phyloP scores from a whole-genome alignment of 2,329 filamentous ascomycete species.

The Xylariomycetidae sp. region DNA sequence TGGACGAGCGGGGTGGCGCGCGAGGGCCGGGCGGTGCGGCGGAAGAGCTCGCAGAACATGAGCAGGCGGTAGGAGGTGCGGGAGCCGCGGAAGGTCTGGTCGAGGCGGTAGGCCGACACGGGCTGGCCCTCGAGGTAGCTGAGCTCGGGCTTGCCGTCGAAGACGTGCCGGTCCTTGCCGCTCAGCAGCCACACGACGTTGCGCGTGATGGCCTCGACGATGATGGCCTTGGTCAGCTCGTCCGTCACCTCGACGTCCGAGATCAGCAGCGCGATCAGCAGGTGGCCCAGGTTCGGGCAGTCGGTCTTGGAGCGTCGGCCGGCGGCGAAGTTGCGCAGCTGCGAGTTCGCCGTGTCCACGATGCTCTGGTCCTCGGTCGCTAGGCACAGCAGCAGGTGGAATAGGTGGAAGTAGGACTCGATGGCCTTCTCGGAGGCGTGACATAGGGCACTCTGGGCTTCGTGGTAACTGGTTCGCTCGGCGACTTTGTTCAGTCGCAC shows the following conservation, averaged over 20 bases:
- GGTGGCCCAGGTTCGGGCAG: slow-evolving; percentile 42
- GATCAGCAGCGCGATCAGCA: slow-evolving; percentile 41
- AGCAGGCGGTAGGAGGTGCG: slow-evolving; percentile 43
- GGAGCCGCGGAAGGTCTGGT: slow-evolving; percentile 39
- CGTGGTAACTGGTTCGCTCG: slow-evolving; percentile 19
- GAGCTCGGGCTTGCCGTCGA: slow-evolving; percentile 35
- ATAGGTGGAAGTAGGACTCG: slow-evolving; percentile 46
- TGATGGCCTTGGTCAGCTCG: slow-evolving; percentile 33
- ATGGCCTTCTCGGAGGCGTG: slow-evolving; percentile 48
- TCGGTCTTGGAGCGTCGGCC: slow-evolving; percentile 34
- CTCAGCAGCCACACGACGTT: slow-evolving; percentile 48
- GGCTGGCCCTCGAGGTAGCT: slow-evolving; percentile 36
- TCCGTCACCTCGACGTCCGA: slow-evolving; percentile 35
- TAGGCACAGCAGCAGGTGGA: slow-evolving; percentile 43
- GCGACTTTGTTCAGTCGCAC: slow-evolving; percentile 39
- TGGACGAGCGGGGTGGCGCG: slow-evolving; percentile 28
- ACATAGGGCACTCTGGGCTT: slow-evolving; percentile 30
- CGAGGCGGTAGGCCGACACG: slow-evolving; percentile 39
- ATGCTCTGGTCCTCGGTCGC: slow-evolving; percentile 31
- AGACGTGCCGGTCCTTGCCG: slow-evolving; percentile 18
- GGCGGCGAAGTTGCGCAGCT: slow-evolving; percentile 31
- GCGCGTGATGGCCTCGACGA: slow-evolving; percentile 42
- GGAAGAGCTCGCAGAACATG: slow-evolving; percentile 48
- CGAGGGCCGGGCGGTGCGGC: slow-evolving; percentile 33
- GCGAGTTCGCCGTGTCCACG: slow-evolving; percentile 33